These are phyloP conservation scores for Brachypodium distachyon DNA, from an alignment of 202 grass and related monocot genomes.

Conservation along the genomic window DNA sequence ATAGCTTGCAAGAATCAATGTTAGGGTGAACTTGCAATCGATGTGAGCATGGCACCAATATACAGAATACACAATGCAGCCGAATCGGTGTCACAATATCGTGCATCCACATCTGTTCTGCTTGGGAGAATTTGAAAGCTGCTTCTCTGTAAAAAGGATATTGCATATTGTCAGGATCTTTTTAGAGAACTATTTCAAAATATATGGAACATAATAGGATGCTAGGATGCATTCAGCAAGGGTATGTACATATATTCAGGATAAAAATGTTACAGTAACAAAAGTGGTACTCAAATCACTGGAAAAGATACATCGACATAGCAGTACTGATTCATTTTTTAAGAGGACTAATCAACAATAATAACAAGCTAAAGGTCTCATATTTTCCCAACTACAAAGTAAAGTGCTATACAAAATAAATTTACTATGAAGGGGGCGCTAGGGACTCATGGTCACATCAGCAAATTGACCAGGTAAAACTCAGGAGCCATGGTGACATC, in stretches of 20 bases:
- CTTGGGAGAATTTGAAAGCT: slow-evolving; percentile 30
- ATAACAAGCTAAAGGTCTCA: not conserved
- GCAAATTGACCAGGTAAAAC: not conserved
- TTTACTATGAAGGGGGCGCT: too few species aligned
- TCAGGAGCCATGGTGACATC: too few species aligned
- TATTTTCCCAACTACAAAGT: too few species aligned
- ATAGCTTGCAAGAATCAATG: slow-evolving; percentile 24
- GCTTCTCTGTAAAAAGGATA: slow-evolving; percentile 49
- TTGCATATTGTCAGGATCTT: not conserved
- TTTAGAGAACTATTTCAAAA: not conserved
- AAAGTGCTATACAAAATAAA: too few species aligned
- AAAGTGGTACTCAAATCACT: not conserved
- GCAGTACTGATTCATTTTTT: not conserved
- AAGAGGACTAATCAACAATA: not conserved
- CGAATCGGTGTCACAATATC: slow-evolving; percentile 45
- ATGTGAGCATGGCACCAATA: slow-evolving; percentile 7
- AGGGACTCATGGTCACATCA: not conserved
- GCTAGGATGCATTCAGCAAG: not conserved
- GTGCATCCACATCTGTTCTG: slow-evolving; percentile 62
- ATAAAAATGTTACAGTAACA: not conserved
- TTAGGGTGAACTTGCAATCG: slow-evolving; percentile 22
- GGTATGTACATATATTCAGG: not conserved
- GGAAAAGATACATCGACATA: not conserved
- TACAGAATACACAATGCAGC: slow-evolving; percentile 26
- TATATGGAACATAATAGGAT: not conserved